A percentile compares a stretch with the other conserved stretches of the same genome.
Conservation (phyloP, 257 asterid genomes). For the Prunella vulgaris region DNA sequence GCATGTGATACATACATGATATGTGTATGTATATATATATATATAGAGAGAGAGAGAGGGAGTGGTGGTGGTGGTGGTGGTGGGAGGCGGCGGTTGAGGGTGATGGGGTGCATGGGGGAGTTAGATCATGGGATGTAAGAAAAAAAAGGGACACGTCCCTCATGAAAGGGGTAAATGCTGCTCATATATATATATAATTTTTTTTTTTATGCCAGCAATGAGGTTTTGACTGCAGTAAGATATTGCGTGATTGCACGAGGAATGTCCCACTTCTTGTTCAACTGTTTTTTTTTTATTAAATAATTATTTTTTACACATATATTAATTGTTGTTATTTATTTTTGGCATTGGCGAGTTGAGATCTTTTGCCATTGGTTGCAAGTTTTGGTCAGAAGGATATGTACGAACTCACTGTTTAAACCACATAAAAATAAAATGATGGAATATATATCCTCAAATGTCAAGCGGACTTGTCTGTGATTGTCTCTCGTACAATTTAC, state of each 20-base stretch:
- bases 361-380: not conserved
- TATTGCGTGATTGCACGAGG: slow-evolving; percentile 86
- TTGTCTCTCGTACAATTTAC: too few species aligned
- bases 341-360: not conserved
- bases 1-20: slow-evolving; percentile 20
- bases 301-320: not conserved
- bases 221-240: slow-evolving; percentile 48
- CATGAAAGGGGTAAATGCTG: slow-evolving; percentile 75
- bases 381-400: not conserved
- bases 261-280: slow-evolving; percentile 26
- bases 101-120: slow-evolving; percentile 10
- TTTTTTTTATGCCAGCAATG: slow-evolving; percentile 21
- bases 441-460: not conserved
- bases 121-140: slow-evolving; percentile 39
- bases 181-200: too few species aligned
- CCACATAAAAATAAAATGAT: not conserved
- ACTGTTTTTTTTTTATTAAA: not conserved
- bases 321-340: not conserved
- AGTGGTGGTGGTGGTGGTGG: not conserved
- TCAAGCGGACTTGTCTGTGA: not conserved
- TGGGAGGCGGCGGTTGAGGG: slow-evolving; percentile 8
- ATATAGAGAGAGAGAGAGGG: not conserved
- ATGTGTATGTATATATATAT: not conserved
- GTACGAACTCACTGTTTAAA: not conserved
- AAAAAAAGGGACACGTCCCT: slow-evolving; percentile 53